Base-by-base conservation (phyloP, 164 flowering plant genomes). In the Kingdonia uniflora region DNA sequence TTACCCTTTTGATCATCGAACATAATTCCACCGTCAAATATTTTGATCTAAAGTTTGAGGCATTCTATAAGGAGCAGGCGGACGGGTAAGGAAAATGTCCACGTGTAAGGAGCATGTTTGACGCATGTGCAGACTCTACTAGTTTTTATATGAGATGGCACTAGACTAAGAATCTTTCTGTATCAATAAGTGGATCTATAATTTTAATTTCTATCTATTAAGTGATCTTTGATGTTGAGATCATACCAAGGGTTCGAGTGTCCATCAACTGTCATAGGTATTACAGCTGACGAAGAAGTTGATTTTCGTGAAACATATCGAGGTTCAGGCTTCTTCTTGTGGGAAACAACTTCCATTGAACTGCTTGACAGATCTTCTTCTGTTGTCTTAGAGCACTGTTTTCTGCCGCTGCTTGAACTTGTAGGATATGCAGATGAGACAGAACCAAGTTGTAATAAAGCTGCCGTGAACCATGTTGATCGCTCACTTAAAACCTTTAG, bases 381-480 rank as follows among this genome's bases (percentile, higher is more conserved):
- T 13, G 78, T 75, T 42, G 84, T 74, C 75, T 64, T 85, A 3
- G 80, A 76, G 71, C 86, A 83, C 64, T 71, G 86, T 63, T 81
- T 71, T 58, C 81, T 64, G 45, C 87, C 77, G 69, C 94, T 78
- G 65, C 84, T 68, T 40, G 95, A 75, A 35, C 67, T 76, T 19
- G 81, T 69, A 57, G 63, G 63, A 35, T 78, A 87, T 5, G 80
- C 72, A 29, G 90, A 76, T 60, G 80, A 61, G 21, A 74, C 68
- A 17, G 95, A 80, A 44, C 99, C 97, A 65, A 92, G 87, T 69
- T 89, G 97, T 52, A 92, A 64, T 6, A 92, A 70, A 41, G 95
- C 84, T 39, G 96, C 97, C 6, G 92, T 89, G 74, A 94, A 94
- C 97, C 99, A 86, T 52, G 95, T 85, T 55, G 92, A 80, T 16